A percentile compares a stretch with the other conserved stretches of the same genome.
These are phyloP conservation scores for Paraconiothyrium sp. DNA, from an alignment of 2,329 filamentous ascomycete species.

Conservation along the genomic window DNA sequence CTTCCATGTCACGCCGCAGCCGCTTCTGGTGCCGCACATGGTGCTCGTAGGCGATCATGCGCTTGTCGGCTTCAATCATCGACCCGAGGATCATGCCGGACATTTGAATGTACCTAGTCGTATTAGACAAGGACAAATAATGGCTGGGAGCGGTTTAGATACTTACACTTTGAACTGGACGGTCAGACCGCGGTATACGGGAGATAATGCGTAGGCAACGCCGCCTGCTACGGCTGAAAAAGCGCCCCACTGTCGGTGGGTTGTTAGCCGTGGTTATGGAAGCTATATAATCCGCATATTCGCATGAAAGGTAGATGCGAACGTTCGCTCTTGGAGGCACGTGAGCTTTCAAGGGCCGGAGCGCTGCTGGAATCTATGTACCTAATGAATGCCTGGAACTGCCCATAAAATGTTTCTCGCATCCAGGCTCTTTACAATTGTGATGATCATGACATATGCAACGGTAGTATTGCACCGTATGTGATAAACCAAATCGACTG, in stretches of 20 bases:
- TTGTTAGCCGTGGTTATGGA: background rate
- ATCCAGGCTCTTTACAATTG: too few relatives aligned
- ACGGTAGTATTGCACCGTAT: too few relatives aligned
- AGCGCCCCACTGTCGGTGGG: conserved; percentile 71
- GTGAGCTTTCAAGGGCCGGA: background rate
- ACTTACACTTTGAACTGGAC: conserved; percentile 49
- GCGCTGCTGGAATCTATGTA: too few relatives aligned
- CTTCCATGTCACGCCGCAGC: conserved; percentile 69
- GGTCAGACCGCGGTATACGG: conserved; percentile 70
- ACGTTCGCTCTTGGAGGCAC: background rate
- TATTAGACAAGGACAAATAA: conserved; percentile 11
- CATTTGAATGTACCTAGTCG: conserved; percentile 78
- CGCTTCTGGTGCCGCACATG: conserved; percentile 71
- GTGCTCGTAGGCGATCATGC: conserved; percentile 73
- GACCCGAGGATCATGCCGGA: conserved; percentile 83
- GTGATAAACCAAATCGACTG: conserved; percentile 27
- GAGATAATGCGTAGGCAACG: conserved; percentile 71
- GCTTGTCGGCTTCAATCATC: conserved; percentile 78
- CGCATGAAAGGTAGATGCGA: too few relatives aligned
- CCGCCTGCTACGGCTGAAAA: conserved; percentile 70
- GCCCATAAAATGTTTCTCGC: too few relatives aligned
- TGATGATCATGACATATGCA: too few relatives aligned
- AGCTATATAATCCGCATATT: too few relatives aligned
- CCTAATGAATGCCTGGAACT: too few relatives aligned
- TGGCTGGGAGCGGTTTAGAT: background rate